Conservation (phyloP, 176 grass and related monocot genomes). For the Panicum miliaceum region DNA sequence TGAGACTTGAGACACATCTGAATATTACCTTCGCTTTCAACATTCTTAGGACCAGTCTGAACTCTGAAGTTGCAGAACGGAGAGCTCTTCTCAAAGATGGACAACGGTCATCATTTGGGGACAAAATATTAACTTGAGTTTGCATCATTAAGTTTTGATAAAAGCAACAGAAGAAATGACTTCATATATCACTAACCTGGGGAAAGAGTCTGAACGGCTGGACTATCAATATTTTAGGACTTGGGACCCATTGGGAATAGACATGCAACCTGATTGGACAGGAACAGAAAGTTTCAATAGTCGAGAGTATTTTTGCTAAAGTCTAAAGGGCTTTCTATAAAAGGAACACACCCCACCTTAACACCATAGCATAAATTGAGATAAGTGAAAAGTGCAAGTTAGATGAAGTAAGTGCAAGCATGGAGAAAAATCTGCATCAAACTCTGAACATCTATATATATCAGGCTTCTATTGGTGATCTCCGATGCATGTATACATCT, state of each 20-base stretch:
- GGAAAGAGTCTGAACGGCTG: background rate
- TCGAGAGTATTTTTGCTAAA: background rate
- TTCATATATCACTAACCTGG: background rate
- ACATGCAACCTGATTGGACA: background rate
- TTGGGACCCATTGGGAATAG: background rate
- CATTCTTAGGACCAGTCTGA: background rate
- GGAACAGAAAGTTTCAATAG: background rate
- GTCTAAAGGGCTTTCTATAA: background rate
- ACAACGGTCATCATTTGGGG: background rate
- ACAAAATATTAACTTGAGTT: constrained; percentile 5
- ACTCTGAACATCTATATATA: background rate
- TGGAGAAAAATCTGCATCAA: background rate
- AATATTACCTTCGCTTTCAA: too few species aligned
- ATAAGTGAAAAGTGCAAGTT: background rate
- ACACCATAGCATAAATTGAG: background rate
- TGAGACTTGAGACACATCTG: background rate
- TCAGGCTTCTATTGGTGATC: background rate
- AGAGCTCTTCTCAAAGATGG: constrained; percentile 9
- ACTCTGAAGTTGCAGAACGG: constrained; percentile 7
- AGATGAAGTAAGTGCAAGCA: background rate
- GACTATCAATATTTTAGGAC: background rate
- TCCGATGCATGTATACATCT: background rate
- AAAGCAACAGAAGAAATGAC: background rate
- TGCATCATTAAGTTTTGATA: background rate
- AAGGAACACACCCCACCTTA: background rate